Conservation (phyloP, 2,329 filamentous ascomycete genomes). For the Calonectria henricotiae region DNA sequence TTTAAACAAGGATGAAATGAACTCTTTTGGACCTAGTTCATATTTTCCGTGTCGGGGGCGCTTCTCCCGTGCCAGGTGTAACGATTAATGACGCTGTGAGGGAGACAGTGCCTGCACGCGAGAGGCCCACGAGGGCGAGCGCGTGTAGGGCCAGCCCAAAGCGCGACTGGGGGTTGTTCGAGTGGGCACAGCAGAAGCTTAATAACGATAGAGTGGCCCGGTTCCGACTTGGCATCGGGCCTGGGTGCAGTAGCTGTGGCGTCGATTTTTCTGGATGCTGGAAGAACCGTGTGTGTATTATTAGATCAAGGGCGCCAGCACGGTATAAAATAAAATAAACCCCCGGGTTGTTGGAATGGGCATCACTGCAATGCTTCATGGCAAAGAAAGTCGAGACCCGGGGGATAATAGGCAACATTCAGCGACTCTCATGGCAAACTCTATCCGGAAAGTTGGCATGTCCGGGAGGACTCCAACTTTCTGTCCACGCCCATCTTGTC, state of each 20-base stretch:
- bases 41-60: background rate
- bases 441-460: background rate
- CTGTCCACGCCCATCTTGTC: background rate
- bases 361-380: too few relatives aligned
- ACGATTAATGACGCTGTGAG: background rate
- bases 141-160: conserved; percentile 1
- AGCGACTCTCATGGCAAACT: background rate
- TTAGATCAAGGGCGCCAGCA: background rate
- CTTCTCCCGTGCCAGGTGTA: background rate
- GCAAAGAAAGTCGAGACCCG: background rate
- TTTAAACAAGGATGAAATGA: background rate
- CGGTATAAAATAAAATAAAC: background rate
- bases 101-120: conserved; percentile 31
- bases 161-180: conserved; percentile 23
- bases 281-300: background rate
- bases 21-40: background rate
- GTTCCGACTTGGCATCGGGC: conserved; percentile 47
- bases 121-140: background rate
- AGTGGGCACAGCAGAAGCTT: conserved; percentile 52
- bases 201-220: conserved; percentile 49
- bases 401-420: background rate
- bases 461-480: background rate
- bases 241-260: conserved; percentile 23
- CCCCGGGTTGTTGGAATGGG: too few relatives aligned
- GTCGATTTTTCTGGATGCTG: conserved; percentile 7